Base-by-base conservation (phyloP, 305 asterid species). In the Petunia hybrid region DNA sequence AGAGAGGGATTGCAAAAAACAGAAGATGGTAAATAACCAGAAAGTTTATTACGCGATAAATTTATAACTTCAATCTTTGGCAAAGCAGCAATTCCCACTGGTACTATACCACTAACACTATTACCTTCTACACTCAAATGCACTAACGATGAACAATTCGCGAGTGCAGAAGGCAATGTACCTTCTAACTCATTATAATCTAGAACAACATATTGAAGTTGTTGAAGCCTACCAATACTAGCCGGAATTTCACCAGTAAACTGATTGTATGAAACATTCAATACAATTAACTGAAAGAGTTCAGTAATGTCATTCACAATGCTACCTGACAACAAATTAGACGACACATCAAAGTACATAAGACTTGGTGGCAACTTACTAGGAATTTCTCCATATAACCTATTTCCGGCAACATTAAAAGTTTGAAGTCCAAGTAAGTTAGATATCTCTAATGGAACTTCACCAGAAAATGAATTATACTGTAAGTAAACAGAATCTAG, bases 71-170 rank as follows among this genome's bases (percentile, higher is more conserved):
- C 31, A 41, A 93, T 91, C 74, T 77, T 86, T 36, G 88, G 89
- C 13, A 93, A 86, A 9, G 85, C 88, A n/a, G 90, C 91, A 16
- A 93, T 90, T 3, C 87, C 86, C n/a, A 89, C 85, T n/a, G 98
- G 98, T 0, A 93, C n/a, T 4, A 87, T 86, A 31, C 98, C 98
- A 36, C 87, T 81, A 75, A 93, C 84, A n/a, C 74, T 76, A 73
- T 93, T 93, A 1, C 91, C 94, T 45, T 87, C 92, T 8, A 94
- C 95, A 81, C 95, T 91, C 40, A 93, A 83, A 84, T 92, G 94
- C 65, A 89, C 87, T 5, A 93, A 89, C 35, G 88, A 84, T n/a
- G 93, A 85, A 82, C 98, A 93, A 85, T 92, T 92, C 13, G 89
- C 91, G 3, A 93, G 73, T 12, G 93, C 91, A 14, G 98, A 91